phyloP scores from a whole-genome alignment of 495 filamentous ascomycete species.

The Pseudoneurospora amorphoporcata region DNA sequence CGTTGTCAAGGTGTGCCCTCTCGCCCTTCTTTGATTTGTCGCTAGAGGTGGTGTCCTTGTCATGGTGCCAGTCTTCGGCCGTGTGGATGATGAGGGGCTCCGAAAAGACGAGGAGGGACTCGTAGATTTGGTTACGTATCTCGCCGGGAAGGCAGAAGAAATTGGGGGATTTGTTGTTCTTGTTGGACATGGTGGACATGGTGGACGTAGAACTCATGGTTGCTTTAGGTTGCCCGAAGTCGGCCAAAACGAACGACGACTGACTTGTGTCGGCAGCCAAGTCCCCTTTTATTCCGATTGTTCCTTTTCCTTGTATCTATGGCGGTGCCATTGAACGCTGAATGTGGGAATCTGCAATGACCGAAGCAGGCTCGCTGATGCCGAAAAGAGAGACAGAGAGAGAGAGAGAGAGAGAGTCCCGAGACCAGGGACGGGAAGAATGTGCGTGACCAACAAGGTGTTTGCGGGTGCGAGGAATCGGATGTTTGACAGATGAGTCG shows the following conservation, averaged over 20 bases:
- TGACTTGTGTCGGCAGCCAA: neutral
- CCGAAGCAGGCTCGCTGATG: neutral
- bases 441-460: neutral
- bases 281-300: neutral
- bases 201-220: neutral
- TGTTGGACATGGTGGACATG: neutral
- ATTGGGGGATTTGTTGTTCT: neutral
- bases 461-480: neutral
- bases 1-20: neutral
- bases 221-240: neutral
- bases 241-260: neutral
- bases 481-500: neutral
- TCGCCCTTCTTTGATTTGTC: neutral
- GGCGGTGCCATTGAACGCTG: neutral
- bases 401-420: neutral
- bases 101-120: slow-evolving; percentile 2
- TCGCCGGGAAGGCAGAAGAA: slow-evolving; percentile 9
- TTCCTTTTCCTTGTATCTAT: neutral
- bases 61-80: neutral
- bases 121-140: slow-evolving; percentile 14
- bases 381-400: neutral
- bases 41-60: neutral
- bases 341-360: neutral
- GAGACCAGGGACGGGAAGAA: neutral
- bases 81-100: slow-evolving; percentile 2